Evolutionary conservation across 1,139 yeast genomes (phyloP).

Genomic region (Saccharomyces hybrid): DNA sequence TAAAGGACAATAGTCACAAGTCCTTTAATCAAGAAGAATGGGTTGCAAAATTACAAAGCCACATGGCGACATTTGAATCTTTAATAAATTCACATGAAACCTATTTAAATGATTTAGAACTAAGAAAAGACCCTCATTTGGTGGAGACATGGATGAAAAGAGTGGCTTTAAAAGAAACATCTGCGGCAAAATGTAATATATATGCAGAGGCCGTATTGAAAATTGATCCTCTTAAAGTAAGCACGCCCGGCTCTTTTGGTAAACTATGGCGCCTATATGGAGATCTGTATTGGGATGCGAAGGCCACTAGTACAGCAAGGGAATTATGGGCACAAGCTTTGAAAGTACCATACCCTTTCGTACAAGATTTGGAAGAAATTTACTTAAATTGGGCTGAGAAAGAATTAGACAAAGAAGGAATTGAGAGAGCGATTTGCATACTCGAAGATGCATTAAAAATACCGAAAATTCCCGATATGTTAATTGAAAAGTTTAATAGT

Average conservation of each 20-base stretch:
- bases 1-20: conserved; percentile 19
- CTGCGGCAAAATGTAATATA: conserved; percentile 43
- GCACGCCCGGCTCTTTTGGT: conserved; percentile 37
- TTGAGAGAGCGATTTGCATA: conserved; percentile 47
- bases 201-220: conserved; percentile 61
- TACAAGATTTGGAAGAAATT: conserved; percentile 58
- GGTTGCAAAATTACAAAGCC: conserved; percentile 33
- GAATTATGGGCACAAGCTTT: conserved; percentile 57
- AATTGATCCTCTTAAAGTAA: conserved; percentile 55
- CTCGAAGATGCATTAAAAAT: conserved; percentile 45
- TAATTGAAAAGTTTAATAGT: conserved; percentile 21
- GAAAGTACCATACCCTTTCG: conserved; percentile 58
- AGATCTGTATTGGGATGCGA: conserved; percentile 47
- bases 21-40: conserved; percentile 9
- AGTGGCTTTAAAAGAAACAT: conserved; percentile 35
- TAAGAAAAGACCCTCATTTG: conserved; percentile 56
- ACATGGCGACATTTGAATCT: conserved; percentile 47
- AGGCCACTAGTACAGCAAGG: conserved; percentile 55
- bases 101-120: conserved; percentile 54
- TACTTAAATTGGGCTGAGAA: conserved; percentile 60
- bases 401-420: conserved; percentile 50
- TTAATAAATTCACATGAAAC: conserved; percentile 50
- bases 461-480: conserved; percentile 31
- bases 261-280: conserved; percentile 70
- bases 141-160: conserved; percentile 65